phyloP scores from a whole-genome alignment of 768 basidiomycete genomes.

The Pleurotus pulmonarius region DNA sequence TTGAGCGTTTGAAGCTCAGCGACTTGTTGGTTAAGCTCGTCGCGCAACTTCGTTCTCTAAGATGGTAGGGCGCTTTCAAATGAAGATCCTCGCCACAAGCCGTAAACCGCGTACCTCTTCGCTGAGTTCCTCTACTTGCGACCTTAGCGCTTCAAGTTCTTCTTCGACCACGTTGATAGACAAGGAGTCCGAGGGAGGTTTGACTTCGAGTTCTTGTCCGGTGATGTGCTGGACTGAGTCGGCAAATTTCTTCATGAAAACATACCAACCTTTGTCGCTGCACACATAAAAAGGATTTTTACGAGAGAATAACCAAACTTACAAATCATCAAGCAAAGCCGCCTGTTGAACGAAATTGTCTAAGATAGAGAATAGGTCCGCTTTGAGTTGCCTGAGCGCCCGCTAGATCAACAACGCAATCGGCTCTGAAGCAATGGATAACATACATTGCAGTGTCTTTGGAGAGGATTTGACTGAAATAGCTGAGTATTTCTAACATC shows the following conservation, averaged over 20 bases:
- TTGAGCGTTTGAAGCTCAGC: slow-evolving; percentile 67
- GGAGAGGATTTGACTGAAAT: slow-evolving; percentile 53
- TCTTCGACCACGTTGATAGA: slow-evolving; percentile 45
- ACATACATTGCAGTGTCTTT: slow-evolving; percentile 60
- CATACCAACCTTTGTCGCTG: slow-evolving; percentile 65
- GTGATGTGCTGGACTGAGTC: slow-evolving; percentile 64
- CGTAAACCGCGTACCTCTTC: slow-evolving; percentile 50
- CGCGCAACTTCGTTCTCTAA: slow-evolving; percentile 48
- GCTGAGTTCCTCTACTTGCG: slow-evolving; percentile 58
- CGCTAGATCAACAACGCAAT: background rate
- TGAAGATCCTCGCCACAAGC: background rate
- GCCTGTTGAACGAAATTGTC: slow-evolving; percentile 67
- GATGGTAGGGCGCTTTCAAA: slow-evolving; percentile 1
- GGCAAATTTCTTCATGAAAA: slow-evolving; percentile 57
- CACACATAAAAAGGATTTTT: slow-evolving; percentile 4
- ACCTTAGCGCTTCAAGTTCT: slow-evolving; percentile 58
- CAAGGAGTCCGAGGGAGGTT: slow-evolving; percentile 31
- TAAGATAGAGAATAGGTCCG: slow-evolving; percentile 52
- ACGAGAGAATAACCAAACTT: slow-evolving; percentile 18
- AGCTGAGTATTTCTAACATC: slow-evolving; percentile 57
- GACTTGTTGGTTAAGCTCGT: slow-evolving; percentile 57
- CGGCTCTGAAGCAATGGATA: background rate
- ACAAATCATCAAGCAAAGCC: slow-evolving; percentile 61
- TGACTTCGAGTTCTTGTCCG: slow-evolving; percentile 57
- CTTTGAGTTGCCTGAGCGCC: slow-evolving; percentile 55